These are phyloP conservation scores for Hypoxylon subgilvum DNA, from an alignment of 495 filamentous ascomycete species.

Conservation along the genomic window DNA sequence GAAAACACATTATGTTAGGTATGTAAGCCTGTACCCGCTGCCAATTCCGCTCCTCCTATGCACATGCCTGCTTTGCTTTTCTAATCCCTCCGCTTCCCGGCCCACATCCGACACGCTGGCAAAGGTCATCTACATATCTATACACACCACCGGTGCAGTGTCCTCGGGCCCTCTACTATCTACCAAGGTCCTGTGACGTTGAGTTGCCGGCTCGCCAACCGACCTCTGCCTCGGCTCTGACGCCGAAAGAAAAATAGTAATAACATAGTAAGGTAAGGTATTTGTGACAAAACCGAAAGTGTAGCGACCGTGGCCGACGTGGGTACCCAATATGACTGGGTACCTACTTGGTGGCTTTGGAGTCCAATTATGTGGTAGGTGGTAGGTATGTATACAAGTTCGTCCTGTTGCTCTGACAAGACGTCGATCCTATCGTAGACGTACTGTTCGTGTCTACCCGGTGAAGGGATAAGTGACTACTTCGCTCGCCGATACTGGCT, in stretches of 20 bases:
- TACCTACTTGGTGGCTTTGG: not conserved
- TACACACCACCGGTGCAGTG: conserved; percentile 4
- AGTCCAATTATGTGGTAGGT: conserved; percentile 19
- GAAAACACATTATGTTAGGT: conserved; percentile 13
- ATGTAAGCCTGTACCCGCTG: not conserved
- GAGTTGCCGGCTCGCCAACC: conserved; percentile 4
- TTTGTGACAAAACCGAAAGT: conserved; percentile 14
- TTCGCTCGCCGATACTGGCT: conserved; percentile 1
- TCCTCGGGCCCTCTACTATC: conserved; percentile 6
- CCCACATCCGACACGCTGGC: not conserved
- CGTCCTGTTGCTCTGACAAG: not conserved
- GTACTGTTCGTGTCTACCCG: too few relatives aligned
- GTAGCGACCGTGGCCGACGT: conserved; percentile 15
- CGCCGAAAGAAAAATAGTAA: conserved; percentile 11
- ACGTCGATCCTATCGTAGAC: not conserved
- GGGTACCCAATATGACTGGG: conserved; percentile 3
- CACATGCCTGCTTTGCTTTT: conserved; percentile 7
- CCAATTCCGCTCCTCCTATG: not conserved
- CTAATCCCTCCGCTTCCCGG: not conserved
- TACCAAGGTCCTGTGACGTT: too few relatives aligned
- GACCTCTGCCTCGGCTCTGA: conserved; percentile 7
- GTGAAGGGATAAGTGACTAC: not conserved
- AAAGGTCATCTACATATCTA: conserved; percentile 7
- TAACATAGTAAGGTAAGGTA: not conserved
- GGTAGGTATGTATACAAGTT: conserved; percentile 10